These are phyloP conservation scores for Penicillium sp. DNA, from an alignment of 2,329 filamentous ascomycete species.

Conservation along the genomic window DNA sequence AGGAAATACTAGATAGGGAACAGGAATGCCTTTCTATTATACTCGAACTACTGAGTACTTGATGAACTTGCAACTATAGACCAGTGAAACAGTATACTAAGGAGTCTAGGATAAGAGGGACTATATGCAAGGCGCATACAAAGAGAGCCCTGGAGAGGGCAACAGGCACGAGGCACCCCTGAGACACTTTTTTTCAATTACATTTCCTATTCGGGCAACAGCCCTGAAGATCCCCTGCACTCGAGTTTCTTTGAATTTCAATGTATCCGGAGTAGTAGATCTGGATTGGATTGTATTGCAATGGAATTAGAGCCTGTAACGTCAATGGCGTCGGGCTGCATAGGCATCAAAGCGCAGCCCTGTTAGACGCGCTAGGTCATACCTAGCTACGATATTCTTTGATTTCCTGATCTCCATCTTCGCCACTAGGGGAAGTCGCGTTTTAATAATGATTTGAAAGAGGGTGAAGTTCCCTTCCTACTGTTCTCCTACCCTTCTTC, in stretches of 20 bases:
- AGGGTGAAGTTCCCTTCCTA: constrained; percentile 1
- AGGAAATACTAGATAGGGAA: background rate
- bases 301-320: background rate
- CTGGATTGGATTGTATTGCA: constrained; percentile 7
- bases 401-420: background rate
- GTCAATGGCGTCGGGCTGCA: constrained; percentile 7
- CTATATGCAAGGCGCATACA: constrained; percentile 3
- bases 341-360: background rate
- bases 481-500: constrained; percentile 1
- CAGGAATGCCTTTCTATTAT: constrained; percentile 11
- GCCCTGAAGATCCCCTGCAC: background rate
- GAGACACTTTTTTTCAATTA: constrained; percentile 13
- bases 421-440: constrained; percentile 3
- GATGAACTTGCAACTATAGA: background rate
- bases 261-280: constrained; percentile 1
- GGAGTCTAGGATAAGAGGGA: constrained; percentile 6
- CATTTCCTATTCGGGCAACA: constrained; percentile 10
- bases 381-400: background rate
- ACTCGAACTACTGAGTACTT: background rate
- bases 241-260: background rate
- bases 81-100: constrained; percentile 13
- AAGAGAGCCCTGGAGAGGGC: background rate
- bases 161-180: constrained; percentile 16
- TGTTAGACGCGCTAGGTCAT: background rate
- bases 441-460: constrained; percentile 13